Percentiles rank a stretch among this genome's conserved stretches.
Evolutionary conservation across 1,139 yeast genomes (phyloP).

Genomic region (Lodderomyces pseudojiufengensis): DNA sequence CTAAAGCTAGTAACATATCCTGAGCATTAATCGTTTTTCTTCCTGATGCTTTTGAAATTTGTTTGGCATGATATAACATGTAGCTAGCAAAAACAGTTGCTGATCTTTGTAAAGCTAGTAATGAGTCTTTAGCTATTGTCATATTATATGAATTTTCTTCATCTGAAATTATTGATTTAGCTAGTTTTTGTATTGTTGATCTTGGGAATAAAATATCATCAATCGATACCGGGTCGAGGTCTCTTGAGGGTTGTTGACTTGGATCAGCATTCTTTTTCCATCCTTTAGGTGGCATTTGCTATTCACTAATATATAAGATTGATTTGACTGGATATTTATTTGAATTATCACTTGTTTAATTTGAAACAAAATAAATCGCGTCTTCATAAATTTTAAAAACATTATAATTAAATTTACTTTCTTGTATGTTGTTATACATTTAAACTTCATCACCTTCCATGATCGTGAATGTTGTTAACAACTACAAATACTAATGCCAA

Average conservation of each 20-base stretch:
- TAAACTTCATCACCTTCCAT: too few species aligned
- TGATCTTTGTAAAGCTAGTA: constrained; percentile 63
- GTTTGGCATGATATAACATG: constrained; percentile 59
- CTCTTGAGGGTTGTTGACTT: constrained; percentile 51
- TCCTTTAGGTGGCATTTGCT: constrained; percentile 80
- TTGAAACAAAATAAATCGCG: too few species aligned
- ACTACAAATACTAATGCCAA: constrained; percentile 2
- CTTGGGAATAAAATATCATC: constrained; percentile 69
- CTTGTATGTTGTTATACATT: too few species aligned
- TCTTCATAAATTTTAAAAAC: too few species aligned
- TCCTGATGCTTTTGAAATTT: constrained; percentile 45
- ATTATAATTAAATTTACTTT: too few species aligned
- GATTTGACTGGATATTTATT: too few species aligned
- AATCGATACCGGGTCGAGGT: constrained; percentile 56
- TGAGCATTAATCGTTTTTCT: constrained; percentile 64
- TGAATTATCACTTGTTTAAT: too few species aligned
- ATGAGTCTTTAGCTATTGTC: constrained; percentile 60
- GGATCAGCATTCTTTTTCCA: constrained; percentile 79
- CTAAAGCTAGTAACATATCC: constrained; percentile 60
- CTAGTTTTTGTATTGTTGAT: constrained; percentile 55
- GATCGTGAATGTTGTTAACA: constrained; percentile 2
- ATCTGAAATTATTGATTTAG: constrained; percentile 39
- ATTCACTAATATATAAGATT: constrained; percentile 4
- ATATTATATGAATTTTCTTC: constrained; percentile 33
- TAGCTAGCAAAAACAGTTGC: constrained; percentile 74